Evolutionary conservation across 306 rosid species (phyloP).

Genomic region (Sechiopsis laciniata): DNA sequence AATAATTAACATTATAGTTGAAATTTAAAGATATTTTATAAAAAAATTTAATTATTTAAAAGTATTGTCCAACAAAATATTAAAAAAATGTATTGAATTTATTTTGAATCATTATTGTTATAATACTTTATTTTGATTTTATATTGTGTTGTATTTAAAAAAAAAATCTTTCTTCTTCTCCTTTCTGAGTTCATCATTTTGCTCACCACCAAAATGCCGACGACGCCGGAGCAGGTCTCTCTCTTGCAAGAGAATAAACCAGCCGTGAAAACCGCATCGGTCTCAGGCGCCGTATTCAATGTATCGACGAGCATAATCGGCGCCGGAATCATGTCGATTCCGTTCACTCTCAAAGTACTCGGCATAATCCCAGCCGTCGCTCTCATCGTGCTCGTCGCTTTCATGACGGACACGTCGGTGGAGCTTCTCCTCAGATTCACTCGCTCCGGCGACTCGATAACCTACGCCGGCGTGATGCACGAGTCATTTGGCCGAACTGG

Average conservation of each 20-base stretch:
- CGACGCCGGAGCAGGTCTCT: conserved; percentile 40
- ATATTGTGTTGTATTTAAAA: too few species aligned
- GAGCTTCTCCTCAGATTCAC: conserved; percentile 80
- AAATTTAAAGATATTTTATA: too few species aligned
- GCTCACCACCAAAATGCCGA: conserved; percentile 44
- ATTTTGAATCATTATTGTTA: too few species aligned
- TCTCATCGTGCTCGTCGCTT: conserved; percentile 50
- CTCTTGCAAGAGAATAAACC: conserved; percentile 32
- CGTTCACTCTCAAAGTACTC: conserved; percentile 71
- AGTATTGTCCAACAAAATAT: too few species aligned
- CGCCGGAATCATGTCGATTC: conserved; percentile 91
- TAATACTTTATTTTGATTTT: too few species aligned
- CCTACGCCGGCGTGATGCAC: conserved; percentile 82
- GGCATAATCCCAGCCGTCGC: conserved; percentile 61
- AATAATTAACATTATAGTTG: too few species aligned
- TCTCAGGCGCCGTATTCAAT: conserved; percentile 73
- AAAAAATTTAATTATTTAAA: too few species aligned
- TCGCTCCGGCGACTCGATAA: conserved; percentile 51
- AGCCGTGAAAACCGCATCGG: conserved; percentile 30
- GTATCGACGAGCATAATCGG: conserved; percentile 77
- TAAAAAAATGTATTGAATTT: too few species aligned
- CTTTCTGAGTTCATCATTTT: not conserved
- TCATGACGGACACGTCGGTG: conserved; percentile 59
- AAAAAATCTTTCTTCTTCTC: too few species aligned
- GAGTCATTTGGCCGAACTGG: conserved; percentile 70